These are phyloP conservation scores for Penicillium corylophilum DNA, from an alignment of 2,329 filamentous ascomycete species.

Conservation along the genomic window DNA sequence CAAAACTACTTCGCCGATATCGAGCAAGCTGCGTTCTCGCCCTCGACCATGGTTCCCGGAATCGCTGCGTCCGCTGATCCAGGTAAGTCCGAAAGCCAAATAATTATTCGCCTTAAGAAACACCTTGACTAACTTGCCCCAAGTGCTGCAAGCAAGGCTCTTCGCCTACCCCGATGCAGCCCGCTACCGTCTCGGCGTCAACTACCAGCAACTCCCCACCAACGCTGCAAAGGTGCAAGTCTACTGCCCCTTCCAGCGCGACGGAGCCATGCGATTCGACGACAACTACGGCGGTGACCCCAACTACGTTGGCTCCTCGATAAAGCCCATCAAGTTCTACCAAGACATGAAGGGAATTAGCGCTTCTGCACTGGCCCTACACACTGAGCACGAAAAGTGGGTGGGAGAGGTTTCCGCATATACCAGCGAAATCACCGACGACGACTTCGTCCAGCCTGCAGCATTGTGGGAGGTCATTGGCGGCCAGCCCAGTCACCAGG, in stretches of 20 bases:
- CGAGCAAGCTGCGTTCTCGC: conserved; percentile 67
- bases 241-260: conserved; percentile 54
- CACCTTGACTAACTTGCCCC: conserved; percentile 21
- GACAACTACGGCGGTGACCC: conserved; percentile 61
- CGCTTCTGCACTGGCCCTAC: conserved; percentile 14
- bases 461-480: conserved; percentile 34
- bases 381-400: conserved; percentile 33
- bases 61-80: conserved; percentile 63
- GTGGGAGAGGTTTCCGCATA: conserved; percentile 23
- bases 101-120: no score
- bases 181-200: conserved; percentile 42
- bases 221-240: conserved; percentile 37
- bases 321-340: conserved; percentile 27
- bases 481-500: conserved; percentile 34
- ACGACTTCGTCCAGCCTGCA: conserved; percentile 32
- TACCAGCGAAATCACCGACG: conserved; percentile 22
- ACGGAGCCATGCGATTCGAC: conserved; percentile 38
- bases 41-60: conserved; percentile 63
- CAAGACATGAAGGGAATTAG: conserved; percentile 8
- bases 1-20: conserved; percentile 66
- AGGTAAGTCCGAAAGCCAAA: conserved; percentile 27
- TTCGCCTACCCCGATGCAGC: conserved; percentile 61
- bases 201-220: conserved; percentile 44
- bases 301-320: conserved; percentile 48
- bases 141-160: conserved; percentile 59